Percentiles rank a stretch among this genome's conserved stretches.
Evolutionary conservation across 768 basidiomycete genomes (phyloP).

Genomic region (Pleurotus ostreatus): DNA sequence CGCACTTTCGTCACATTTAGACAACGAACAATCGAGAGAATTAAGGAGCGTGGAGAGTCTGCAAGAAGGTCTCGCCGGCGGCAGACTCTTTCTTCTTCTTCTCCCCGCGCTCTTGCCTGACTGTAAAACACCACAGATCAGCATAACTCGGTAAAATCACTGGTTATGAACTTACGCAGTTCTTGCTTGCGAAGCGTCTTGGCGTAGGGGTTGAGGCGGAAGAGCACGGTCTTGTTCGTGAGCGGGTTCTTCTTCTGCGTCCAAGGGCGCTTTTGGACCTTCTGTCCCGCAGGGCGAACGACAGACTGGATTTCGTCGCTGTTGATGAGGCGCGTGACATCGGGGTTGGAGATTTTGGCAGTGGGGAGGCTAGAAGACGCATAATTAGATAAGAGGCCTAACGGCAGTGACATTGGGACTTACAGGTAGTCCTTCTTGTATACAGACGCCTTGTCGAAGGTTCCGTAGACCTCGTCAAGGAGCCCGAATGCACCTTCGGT

Average conservation of each 20-base stretch:
- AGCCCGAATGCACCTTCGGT: slow-evolving; percentile 90
- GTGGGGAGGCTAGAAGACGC: slow-evolving; percentile 66
- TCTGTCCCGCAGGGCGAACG: slow-evolving; percentile 84
- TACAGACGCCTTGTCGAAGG: slow-evolving; percentile 80
- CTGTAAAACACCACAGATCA: slow-evolving; percentile 30
- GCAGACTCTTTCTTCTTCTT: slow-evolving; percentile 49
- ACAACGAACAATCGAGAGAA: neutral
- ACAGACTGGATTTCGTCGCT: slow-evolving; percentile 97
- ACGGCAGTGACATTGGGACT: slow-evolving; percentile 18
- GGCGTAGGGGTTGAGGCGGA: slow-evolving; percentile 98
- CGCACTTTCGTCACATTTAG: neutral
- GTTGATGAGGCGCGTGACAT: slow-evolving; percentile 97
- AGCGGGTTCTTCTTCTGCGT: slow-evolving; percentile 99
- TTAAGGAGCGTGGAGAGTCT: slow-evolving; percentile 84
- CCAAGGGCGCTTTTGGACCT: slow-evolving; percentile 90
- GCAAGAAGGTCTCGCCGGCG: slow-evolving; percentile 82
- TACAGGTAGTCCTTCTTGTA: slow-evolving; percentile 90
- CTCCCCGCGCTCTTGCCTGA: slow-evolving; percentile 67
- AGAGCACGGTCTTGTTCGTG: slow-evolving; percentile 88
- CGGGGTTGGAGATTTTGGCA: slow-evolving; percentile 95
- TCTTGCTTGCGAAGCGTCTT: slow-evolving; percentile 90
- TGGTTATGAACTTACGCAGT: slow-evolving; percentile 56
- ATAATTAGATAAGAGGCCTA: neutral
- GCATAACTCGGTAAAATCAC: neutral
- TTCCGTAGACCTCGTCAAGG: slow-evolving; percentile 95